Evolutionary conservation across 2,329 filamentous ascomycete genomes (phyloP).

Genomic region (Trichophyton simii): DNA sequence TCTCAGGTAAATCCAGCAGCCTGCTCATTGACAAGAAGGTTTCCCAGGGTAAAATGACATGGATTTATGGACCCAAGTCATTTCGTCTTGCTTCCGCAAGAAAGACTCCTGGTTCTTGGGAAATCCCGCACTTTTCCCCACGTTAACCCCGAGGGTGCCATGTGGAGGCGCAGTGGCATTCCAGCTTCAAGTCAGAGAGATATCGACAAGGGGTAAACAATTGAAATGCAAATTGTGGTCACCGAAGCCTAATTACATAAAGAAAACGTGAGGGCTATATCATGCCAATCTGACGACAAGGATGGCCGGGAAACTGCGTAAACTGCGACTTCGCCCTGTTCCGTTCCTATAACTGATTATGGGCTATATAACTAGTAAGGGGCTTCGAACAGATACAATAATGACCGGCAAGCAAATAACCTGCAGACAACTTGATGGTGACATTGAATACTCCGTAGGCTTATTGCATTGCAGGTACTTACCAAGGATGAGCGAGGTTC

Average conservation of each 20-base stretch:
- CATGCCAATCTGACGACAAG: background rate
- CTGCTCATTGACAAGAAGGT: background rate
- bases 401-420: too few species aligned
- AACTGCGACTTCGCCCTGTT: background rate
- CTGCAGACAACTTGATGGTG: too few species aligned
- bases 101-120: background rate
- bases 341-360: background rate
- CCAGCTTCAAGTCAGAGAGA: background rate
- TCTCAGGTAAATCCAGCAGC: background rate
- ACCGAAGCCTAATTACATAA: background rate
- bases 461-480: too few species aligned
- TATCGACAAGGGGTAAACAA: background rate
- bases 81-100: background rate
- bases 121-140: background rate
- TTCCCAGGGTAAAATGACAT: background rate
- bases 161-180: background rate
- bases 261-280: background rate
- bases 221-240: background rate
- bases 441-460: too few species aligned
- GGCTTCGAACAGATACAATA: background rate
- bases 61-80: background rate
- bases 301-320: background rate
- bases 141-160: background rate
- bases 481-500: too few species aligned
- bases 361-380: background rate